These are phyloP conservation scores for Phytopythium vexans DNA, from an alignment of 352 stramenopile genomes.

Conservation along the genomic window DNA sequence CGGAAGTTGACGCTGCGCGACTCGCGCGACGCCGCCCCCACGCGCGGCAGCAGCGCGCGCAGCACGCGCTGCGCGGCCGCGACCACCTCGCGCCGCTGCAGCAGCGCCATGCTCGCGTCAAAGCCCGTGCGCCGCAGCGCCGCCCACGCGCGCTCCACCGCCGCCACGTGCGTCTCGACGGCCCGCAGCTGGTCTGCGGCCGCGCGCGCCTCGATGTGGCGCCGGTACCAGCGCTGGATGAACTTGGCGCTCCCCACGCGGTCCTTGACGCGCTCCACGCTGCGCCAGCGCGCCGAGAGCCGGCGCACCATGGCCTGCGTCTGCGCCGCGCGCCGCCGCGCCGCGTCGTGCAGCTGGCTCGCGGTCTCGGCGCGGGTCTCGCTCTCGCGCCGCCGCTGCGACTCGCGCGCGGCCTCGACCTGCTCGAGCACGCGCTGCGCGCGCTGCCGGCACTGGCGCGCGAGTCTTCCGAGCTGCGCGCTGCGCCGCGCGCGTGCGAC, in stretches of 20 bases:
- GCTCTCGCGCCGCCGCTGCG: constrained; percentile 36
- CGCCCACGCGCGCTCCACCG: too few species aligned
- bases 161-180: too few species aligned
- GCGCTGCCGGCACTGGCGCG: constrained; percentile 44
- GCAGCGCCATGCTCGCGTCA: constrained; percentile 58
- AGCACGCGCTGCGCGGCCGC: constrained; percentile 47
- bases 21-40: constrained; percentile 2
- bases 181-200: too few species aligned
- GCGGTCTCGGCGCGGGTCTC: constrained; percentile 29
- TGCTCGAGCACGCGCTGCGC: constrained; percentile 42
- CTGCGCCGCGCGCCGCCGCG: constrained; percentile 41
- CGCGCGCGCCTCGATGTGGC: constrained; percentile 16
- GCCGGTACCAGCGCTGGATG: constrained; percentile 75
- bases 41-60: constrained; percentile 44
- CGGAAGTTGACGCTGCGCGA: constrained; percentile 39
- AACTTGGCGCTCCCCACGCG: constrained; percentile 58
- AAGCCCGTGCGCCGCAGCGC: constrained; percentile 18
- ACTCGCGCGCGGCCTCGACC: constrained; percentile 47
- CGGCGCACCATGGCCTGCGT: constrained; percentile 48
- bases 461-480: constrained; percentile 32
- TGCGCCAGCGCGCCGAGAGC: constrained; percentile 59
- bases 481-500: constrained; percentile 43
- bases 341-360: constrained; percentile 49
- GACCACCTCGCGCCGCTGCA: constrained; percentile 55
- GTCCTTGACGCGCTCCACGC: constrained; percentile 64